phyloP scores from a whole-genome alignment of 2,329 filamentous ascomycete genomes.

The Proliferodiscus dingleyae region DNA sequence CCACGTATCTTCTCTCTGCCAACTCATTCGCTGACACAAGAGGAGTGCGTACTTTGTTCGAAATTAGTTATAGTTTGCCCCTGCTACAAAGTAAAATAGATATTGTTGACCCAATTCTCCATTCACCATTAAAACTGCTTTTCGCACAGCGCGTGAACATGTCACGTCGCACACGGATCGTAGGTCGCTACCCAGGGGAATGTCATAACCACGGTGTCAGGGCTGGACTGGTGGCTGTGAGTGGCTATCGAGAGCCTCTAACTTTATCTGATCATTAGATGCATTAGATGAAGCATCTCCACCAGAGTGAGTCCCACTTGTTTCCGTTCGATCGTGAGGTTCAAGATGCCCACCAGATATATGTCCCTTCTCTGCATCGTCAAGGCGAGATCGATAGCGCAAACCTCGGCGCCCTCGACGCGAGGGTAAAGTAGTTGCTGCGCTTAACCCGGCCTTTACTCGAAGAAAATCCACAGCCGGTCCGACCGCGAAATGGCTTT shows the following conservation, averaged over 20 bases:
- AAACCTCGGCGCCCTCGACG: not conserved
- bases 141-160: too few relatives aligned
- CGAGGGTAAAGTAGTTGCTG: constrained; percentile 13
- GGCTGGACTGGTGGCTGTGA: not conserved
- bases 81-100: not conserved
- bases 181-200: not conserved
- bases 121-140: too few relatives aligned
- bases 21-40: not conserved
- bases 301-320: not conserved
- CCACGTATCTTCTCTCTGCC: not conserved
- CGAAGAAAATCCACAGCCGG: constrained; percentile 54
- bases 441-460: too few relatives aligned
- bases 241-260: not conserved
- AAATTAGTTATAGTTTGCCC: too few relatives aligned
- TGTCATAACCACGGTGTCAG: not conserved
- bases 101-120: not conserved
- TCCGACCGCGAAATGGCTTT: constrained; percentile 66
- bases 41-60: too few relatives aligned
- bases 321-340: not conserved
- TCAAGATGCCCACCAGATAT: not conserved
- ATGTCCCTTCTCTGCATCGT: not conserved
- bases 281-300: not conserved
- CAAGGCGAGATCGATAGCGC: not conserved
- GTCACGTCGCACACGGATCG: not conserved
- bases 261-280: constrained; percentile 1